Evolutionary conservation across 1,139 yeast species (phyloP).

Genomic region (Hanseniaspora sp.): DNA sequence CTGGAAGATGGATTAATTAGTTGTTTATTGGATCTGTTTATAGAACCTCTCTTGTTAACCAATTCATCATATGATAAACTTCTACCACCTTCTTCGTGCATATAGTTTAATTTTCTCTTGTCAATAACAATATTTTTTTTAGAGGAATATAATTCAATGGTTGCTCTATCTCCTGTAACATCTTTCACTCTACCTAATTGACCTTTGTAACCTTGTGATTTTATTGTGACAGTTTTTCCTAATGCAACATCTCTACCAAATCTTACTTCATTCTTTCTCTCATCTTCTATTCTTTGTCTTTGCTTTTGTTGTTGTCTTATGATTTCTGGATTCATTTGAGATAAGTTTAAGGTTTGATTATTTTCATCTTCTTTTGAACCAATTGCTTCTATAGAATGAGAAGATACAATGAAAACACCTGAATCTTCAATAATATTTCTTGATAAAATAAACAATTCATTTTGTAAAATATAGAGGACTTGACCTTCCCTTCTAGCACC

Average conservation of each 20-base stretch:
- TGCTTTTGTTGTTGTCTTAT: conserved; percentile 39
- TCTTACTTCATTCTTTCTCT: conserved; percentile 23
- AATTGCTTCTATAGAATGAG: conserved; percentile 67
- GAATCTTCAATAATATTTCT: conserved; percentile 71
- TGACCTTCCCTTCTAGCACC: conserved; percentile 83
- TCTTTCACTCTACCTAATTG: conserved; percentile 88
- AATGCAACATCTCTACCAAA: conserved; percentile 74
- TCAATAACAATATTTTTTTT: conserved; percentile 78
- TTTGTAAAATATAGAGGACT: conserved; percentile 75
- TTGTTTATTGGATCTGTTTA: conserved; percentile 25
- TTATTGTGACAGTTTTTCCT: conserved; percentile 74
- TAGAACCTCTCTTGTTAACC: conserved; percentile 33
- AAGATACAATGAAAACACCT: conserved; percentile 78
- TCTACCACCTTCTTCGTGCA: conserved; percentile 48
- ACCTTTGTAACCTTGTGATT: conserved; percentile 86
- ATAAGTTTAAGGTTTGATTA: conserved; percentile 37
- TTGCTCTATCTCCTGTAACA: conserved; percentile 80
- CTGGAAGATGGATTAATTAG: conserved; percentile 19
- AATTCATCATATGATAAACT: conserved; percentile 73
- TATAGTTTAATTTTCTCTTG: conserved; percentile 63
- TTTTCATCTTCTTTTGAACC: conserved; percentile 52
- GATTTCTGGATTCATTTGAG: conserved; percentile 72
- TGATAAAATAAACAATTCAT: conserved; percentile 65
- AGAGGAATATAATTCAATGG: conserved; percentile 88
- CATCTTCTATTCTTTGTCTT: conserved; percentile 34